These are phyloP conservation scores for Earliella scabrosa DNA, from an alignment of 1,284 basidiomycete species.

Conservation along the genomic window DNA sequence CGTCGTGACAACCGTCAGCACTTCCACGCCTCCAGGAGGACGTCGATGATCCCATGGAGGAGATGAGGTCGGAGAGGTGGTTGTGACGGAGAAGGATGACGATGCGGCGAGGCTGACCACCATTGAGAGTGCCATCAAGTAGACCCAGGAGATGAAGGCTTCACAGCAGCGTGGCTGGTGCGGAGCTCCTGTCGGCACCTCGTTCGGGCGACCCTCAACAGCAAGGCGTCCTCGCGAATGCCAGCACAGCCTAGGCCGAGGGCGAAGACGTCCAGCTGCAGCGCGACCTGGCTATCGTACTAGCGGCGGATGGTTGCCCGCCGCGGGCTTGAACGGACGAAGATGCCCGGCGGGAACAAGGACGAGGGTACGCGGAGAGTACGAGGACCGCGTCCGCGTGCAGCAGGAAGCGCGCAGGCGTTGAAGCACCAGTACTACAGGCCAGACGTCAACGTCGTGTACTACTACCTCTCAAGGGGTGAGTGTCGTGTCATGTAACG, in stretches of 20 bases:
- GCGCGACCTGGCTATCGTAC: slow-evolving; percentile 89
- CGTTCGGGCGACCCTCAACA: slow-evolving; percentile 85
- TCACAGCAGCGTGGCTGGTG: slow-evolving; percentile 33
- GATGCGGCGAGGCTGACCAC: slow-evolving; percentile 74
- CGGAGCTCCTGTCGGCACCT: slow-evolving; percentile 57
- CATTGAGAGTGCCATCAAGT: slow-evolving; percentile 68
- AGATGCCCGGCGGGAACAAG: slow-evolving; percentile 80
- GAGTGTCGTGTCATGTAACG: too few relatives aligned
- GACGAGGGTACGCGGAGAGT: slow-evolving; percentile 95
- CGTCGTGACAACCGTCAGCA: slow-evolving; percentile 42
- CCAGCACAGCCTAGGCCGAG: slow-evolving; percentile 69
- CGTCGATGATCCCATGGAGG: slow-evolving; percentile 49
- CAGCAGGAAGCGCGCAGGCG: slow-evolving; percentile 86
- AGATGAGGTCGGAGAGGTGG: slow-evolving; percentile 82
- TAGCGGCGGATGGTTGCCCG: slow-evolving; percentile 77
- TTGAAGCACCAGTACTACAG: slow-evolving; percentile 98
- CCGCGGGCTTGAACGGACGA: slow-evolving; percentile 80
- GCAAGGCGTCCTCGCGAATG: slow-evolving; percentile 84
- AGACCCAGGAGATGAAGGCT: slow-evolving; percentile 58
- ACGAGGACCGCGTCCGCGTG: slow-evolving; percentile 91
- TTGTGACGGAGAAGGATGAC: slow-evolving; percentile 76
- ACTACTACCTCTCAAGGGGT: too few relatives aligned
- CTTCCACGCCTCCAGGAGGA: slow-evolving; percentile 35
- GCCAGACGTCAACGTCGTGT: slow-evolving; percentile 95
- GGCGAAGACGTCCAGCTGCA: slow-evolving; percentile 86